Conservation (phyloP, 2,329 filamentous ascomycete species). For the Beauveria asiatica region DNA sequence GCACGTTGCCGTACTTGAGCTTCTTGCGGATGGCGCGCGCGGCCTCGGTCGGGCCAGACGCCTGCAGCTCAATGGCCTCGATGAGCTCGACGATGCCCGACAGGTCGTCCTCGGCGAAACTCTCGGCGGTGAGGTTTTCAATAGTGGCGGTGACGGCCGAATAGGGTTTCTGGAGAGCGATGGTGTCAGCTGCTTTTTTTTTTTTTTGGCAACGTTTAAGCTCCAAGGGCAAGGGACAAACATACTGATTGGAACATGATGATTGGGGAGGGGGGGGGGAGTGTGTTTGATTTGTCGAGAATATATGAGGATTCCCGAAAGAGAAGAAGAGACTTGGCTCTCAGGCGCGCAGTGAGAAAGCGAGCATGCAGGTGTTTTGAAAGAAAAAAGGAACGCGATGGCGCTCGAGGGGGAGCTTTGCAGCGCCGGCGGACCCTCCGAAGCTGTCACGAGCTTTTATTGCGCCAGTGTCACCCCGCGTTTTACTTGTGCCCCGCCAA, state of each 20-base stretch:
- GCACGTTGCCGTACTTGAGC: conserved; percentile 94
- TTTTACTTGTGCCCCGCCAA: conserved; percentile 3
- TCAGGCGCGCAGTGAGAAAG: not conserved
- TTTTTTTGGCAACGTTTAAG: too few species aligned
- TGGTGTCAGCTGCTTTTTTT: not conserved
- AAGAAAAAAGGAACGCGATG: not conserved
- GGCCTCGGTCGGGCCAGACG: conserved; percentile 77
- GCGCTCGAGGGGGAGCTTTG: not conserved
- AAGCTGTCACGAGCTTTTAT: conserved; percentile 5
- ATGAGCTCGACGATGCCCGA: conserved; percentile 89
- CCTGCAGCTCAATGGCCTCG: conserved; percentile 85
- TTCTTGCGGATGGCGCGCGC: conserved; percentile 93
- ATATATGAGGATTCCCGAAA: too few species aligned
- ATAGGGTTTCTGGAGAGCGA: conserved; percentile 60
- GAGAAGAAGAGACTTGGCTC: not conserved
- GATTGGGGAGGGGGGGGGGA: not conserved
- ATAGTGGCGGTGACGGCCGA: conserved; percentile 89
- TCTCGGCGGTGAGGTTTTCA: conserved; percentile 81
- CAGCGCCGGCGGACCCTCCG: not conserved
- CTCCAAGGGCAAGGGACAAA: not conserved
- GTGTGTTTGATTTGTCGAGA: not conserved
- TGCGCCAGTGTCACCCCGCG: conserved; percentile 1
- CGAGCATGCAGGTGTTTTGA: not conserved
- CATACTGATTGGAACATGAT: conserved; percentile 5
- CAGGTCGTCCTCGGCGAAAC: conserved; percentile 83